Percentiles rank a stretch among this genome's conserved stretches.
Evolutionary conservation across 148 eudicot genomes (phyloP).

Genomic region (Chenopodium suecicum): DNA sequence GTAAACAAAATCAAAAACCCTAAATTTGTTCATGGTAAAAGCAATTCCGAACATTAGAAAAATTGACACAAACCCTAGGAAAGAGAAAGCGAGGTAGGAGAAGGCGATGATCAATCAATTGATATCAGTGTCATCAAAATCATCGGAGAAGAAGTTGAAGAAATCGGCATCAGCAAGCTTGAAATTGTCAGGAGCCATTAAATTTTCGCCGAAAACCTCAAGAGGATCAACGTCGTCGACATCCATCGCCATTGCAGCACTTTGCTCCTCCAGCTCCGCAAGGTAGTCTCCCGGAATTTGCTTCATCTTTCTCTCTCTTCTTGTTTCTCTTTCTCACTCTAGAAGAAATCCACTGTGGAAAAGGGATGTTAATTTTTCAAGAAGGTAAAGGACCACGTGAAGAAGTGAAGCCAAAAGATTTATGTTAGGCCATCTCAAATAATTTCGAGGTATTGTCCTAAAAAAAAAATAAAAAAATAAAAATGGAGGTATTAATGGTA

Average conservation of each 20-base stretch:
- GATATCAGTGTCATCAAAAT: conserved; percentile 77
- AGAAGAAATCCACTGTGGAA: too few relatives aligned
- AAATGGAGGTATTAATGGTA: too few relatives aligned
- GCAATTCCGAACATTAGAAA: not conserved
- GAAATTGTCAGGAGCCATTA: conserved; percentile 37
- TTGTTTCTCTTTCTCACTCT: too few relatives aligned
- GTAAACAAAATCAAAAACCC: not conserved
- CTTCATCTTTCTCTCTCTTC: too few relatives aligned
- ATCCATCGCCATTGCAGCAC: conserved; percentile 52
- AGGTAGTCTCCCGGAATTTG: conserved; percentile 47
- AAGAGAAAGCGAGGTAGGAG: not conserved
- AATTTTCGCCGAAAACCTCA: conserved; percentile 62
- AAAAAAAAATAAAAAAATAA: too few relatives aligned
- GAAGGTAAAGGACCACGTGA: too few relatives aligned
- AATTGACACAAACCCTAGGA: conserved; percentile 27
- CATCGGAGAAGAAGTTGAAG: conserved; percentile 74
- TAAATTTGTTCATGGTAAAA: not conserved
- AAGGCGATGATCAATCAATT: conserved; percentile 31
- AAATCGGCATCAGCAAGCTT: conserved; percentile 70
- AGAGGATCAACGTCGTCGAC: conserved; percentile 72
- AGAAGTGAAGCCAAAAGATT: too few relatives aligned
- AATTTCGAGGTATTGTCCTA: too few relatives aligned
- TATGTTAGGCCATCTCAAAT: too few relatives aligned
- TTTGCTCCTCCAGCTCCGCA: conserved; percentile 25
- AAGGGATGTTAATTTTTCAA: too few relatives aligned